Base-by-base conservation (phyloP, 768 basidiomycete genomes). In the Lactifluus subvellereus region DNA sequence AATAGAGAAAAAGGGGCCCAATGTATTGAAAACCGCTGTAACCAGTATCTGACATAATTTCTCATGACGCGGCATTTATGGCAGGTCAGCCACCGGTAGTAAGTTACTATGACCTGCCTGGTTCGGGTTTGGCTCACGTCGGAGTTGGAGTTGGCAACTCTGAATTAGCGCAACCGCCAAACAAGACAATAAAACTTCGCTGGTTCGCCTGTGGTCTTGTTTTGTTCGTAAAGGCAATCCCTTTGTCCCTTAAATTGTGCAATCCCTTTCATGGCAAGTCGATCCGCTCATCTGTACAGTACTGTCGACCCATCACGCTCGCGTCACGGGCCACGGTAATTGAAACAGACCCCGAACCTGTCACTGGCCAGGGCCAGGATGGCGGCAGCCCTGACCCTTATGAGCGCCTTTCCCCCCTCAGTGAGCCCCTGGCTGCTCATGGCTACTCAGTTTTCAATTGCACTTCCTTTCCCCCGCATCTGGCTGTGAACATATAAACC, bases 211-310 rank as follows among this genome's bases (percentile, higher is more conserved):
- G 57, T 51, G 37, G 64, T 65, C 64, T 65, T 68, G 37, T 58
- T 57, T 60, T 66, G 60, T 60, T 64, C 32, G 54, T 54, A 68
- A 71, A 64, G 70, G 72, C 9, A 10, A 5, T 71, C 70, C 72
- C 72, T 70, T 72, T 72, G 69, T 69, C 8, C 50, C 67, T 42
- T 58, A 45, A 53, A 58, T 51, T 47, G 57, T 42, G 43, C 52
- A 18, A 30, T 48, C 54, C 54, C 10, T 48, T 61, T 68, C 54
- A 48, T 53, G 33, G 50, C 33, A 27, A 32, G 37, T 45, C 54
- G 9, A 10, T 16, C 33, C 27, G 5, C 10, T 27, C 27, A 27
- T 27, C 27, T 27, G 27, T 4, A 10, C 37, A 13, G 43, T 56
- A 10, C 37, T 20, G 43, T 56, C 4, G 20, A 3, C 32, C 33